Evolutionary conservation across 2,329 filamentous ascomycete genomes (phyloP).

Genomic region (Aspergillus intermedius): DNA sequence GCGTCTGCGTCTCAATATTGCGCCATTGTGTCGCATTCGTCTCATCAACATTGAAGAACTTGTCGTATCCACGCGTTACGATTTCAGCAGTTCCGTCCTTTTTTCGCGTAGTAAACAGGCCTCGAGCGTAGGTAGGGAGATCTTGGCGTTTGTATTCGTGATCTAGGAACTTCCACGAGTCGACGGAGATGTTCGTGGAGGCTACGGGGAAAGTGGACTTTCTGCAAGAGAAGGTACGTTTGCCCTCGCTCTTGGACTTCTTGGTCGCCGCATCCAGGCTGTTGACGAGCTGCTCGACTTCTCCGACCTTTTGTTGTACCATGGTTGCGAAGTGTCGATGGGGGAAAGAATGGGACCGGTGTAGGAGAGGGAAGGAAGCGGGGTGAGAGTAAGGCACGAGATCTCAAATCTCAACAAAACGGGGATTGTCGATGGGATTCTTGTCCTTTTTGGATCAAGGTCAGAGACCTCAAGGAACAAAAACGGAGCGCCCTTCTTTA

Average conservation of each 20-base stretch:
- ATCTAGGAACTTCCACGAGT: constrained; percentile 90
- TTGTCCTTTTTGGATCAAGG: background rate
- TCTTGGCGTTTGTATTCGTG: constrained; percentile 89
- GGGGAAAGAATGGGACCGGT: background rate
- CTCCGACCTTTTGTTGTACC: constrained; percentile 62
- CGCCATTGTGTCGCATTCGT: constrained; percentile 75
- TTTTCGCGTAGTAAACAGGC: constrained; percentile 79
- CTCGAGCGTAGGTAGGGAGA: constrained; percentile 86
- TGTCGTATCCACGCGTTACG: constrained; percentile 86
- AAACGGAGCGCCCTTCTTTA: background rate
- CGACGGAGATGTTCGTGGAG: constrained; percentile 61
- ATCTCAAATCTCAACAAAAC: background rate
- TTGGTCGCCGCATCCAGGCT: constrained; percentile 50
- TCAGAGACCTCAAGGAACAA: background rate
- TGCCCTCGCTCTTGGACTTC: constrained; percentile 44
- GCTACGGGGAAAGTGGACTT: constrained; percentile 70
- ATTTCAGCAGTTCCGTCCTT: constrained; percentile 66
- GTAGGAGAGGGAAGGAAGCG: background rate
- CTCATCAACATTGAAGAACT: constrained; percentile 94
- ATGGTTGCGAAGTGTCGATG: constrained; percentile 30
- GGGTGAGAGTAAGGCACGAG: background rate
- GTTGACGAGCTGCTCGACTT: constrained; percentile 60
- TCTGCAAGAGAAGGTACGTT: constrained; percentile 63
- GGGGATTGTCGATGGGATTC: background rate
- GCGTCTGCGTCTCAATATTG: constrained; percentile 67